A percentile compares a stretch with the other conserved stretches of the same genome.
Conservation (phyloP, 306 rosid genomes). For the Cyclanthera cordifolia region DNA sequence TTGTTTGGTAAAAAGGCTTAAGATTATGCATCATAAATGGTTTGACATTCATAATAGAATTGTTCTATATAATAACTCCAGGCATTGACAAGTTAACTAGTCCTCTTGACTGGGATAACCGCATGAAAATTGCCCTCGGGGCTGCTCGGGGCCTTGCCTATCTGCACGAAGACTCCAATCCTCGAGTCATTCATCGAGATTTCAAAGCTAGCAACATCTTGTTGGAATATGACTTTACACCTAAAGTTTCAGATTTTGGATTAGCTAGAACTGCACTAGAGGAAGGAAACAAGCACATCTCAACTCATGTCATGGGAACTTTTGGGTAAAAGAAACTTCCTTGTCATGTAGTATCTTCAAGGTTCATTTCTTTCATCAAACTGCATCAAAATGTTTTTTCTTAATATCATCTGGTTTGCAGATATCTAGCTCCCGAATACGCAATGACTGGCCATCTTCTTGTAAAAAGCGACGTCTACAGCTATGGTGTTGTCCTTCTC, state of each 20-base stretch:
- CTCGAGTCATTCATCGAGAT: conserved; percentile 89
- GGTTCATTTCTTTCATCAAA: not conserved
- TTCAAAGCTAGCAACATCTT: conserved; percentile 96
- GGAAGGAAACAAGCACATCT: conserved; percentile 81
- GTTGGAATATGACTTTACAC: conserved; percentile 69
- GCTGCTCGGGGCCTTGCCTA: conserved; percentile 91
- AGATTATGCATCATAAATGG: not conserved
- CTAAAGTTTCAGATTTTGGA: conserved; percentile 96
- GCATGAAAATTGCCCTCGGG: conserved; percentile 92
- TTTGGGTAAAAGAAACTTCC: conserved; percentile 55
- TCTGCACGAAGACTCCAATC: conserved; percentile 91
- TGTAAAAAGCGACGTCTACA: conserved; percentile 93
- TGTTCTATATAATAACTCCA: conserved; percentile 20
- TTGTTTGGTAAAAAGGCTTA: not conserved
- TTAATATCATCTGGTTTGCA: conserved; percentile 22
- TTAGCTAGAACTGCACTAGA: conserved; percentile 86
- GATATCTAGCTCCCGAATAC: conserved; percentile 94
- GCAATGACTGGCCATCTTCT: conserved; percentile 98
- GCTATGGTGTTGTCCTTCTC: conserved; percentile 94
- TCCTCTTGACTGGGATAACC: conserved; percentile 76
- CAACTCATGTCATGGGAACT: conserved; percentile 98
- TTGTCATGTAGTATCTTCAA: not conserved
- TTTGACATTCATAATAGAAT: not conserved
- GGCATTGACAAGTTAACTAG: conserved; percentile 74
- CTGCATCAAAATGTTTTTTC: not conserved